Base-by-base conservation (phyloP, 805 yeast genomes). In the Blastobotrys chiropterorum region DNA sequence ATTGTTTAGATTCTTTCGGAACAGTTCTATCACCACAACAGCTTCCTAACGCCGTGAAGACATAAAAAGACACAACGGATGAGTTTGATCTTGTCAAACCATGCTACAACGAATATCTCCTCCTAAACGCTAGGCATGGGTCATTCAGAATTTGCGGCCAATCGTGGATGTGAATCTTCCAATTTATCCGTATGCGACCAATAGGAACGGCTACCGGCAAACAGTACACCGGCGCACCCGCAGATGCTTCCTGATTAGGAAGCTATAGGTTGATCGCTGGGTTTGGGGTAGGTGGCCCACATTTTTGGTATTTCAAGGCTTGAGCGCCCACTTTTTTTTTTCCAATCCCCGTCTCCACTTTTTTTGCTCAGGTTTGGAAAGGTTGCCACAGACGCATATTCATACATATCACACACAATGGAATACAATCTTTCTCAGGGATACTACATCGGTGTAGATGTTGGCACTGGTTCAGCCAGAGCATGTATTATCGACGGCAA, bases 391-490 rank as follows among this genome's bases (percentile, higher is more conserved):
- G 8, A 8, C 38, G 38, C 38, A 31, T 11, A 31, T 31, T 8
- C 38, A 31, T 31, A 11, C 38, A 8, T 14, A 8, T 31, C 34
- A 11, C 17, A 5, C 15, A 38, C 41, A 38, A 38, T 38, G 15
- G 41, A n/a, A n/a, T n/a, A 38, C 17, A 19, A 5, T 40, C 16
- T 40, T 16, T 19, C 19, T 3, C 19, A 15, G 6, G 48, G 48
- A 11, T 55, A 73, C 67, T 87, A 82, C 62, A 79, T 88, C 51
- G 96, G 96, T 50, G 90, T 88, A 5, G 96, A 88, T 64, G 95
- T 94, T 21, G 99, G 99, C n/a, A 90, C 98, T 0, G 99, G 98
- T 14, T 86, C 96, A 1, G 97, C 97, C 3, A 76, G 99, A 57
- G 98, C 98, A 3, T 92, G 96, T 62, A 73, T 94, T 14, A 87